Base-by-base conservation (phyloP, 495 filamentous ascomycete genomes). In the Terfezia boudieri region DNA sequence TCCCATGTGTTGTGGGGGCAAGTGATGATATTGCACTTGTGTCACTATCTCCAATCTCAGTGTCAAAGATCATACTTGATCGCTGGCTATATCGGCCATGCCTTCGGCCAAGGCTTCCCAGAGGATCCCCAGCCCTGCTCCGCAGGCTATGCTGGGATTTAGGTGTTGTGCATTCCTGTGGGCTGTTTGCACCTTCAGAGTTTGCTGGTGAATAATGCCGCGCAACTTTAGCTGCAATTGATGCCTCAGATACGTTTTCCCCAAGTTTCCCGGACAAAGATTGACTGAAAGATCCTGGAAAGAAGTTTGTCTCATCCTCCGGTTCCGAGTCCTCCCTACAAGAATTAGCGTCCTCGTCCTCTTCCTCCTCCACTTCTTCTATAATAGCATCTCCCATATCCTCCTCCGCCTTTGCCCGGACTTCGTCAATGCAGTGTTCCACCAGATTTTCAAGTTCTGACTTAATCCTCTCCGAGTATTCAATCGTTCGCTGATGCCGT, bases 381-480 rank as follows among this genome's bases (percentile, higher is more conserved):
- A 51, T 51, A 4, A 23, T 51, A 22, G 14, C 49, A 20, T 20
- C 79, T 17, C 84, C 84, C 57, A 94, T 89, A 46, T 20, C 17
- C 52, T 81, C 80, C 51, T 83, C 83, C 49, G 90, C 92, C 66
- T 95, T 96, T 56, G 74, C 80, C 66, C 95, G 75, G 9, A 92
- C 90, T 56, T 84, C 86, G 52, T 88, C 80, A 49, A 98, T 90
- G 65, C 90, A 98, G 56, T 95, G 86, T 59, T 93, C 82, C 32
- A 98, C 90, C 50, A 94, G 71, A 23, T 89, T 74, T 16, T 83
- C 82, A 63, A 90, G 93, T 64, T 98, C 90, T 37, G 92, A 74
- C 2, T 92, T 84, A 63, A 98, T 95, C 9, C 90, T 78, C 67
- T 98, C 90, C 5, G 86, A 80, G 65, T 96, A 98, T 67, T 98